phyloP scores from a whole-genome alignment of 169 alveolate species.

The Babesia caballi region DNA sequence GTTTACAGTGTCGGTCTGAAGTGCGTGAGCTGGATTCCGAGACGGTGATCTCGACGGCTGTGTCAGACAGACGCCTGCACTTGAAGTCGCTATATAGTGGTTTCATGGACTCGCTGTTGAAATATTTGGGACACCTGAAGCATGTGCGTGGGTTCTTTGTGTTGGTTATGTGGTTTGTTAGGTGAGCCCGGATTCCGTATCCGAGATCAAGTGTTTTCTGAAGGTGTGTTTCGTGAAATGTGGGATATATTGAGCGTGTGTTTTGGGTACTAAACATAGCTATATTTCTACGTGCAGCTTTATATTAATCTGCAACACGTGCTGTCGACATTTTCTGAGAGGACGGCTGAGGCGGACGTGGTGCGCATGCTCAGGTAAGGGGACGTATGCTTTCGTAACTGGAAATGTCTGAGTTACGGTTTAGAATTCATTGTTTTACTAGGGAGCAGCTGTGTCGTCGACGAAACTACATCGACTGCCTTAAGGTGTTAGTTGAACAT shows the following conservation, averaged over 20 bases:
- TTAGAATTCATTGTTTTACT: not conserved
- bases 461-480: slow-evolving; percentile 69
- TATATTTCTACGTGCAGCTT: slow-evolving; percentile 12
- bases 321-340: slow-evolving; percentile 48
- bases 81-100: slow-evolving; percentile 62
- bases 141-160: slow-evolving; percentile 28
- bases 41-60: slow-evolving; percentile 49
- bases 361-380: slow-evolving; percentile 4
- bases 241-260: slow-evolving; percentile 41
- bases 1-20: slow-evolving; percentile 4
- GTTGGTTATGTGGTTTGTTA: slow-evolving; percentile 8
- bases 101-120: slow-evolving; percentile 64
- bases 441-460: slow-evolving; percentile 69
- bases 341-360: slow-evolving; percentile 62
- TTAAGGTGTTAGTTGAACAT: slow-evolving; percentile 64
- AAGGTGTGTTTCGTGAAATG: slow-evolving; percentile 54
- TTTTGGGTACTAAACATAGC: no score
- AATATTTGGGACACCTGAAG: slow-evolving; percentile 29
- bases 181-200: slow-evolving; percentile 50
- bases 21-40: slow-evolving; percentile 67
- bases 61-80: slow-evolving; percentile 52
- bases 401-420: not conserved
- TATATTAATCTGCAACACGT: slow-evolving; percentile 69
- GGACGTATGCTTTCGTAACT: not conserved
- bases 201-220: slow-evolving; percentile 53